Evolutionary conservation across 2,329 filamentous ascomycete species (phyloP).

Genomic region (Ceratocystis destructans): DNA sequence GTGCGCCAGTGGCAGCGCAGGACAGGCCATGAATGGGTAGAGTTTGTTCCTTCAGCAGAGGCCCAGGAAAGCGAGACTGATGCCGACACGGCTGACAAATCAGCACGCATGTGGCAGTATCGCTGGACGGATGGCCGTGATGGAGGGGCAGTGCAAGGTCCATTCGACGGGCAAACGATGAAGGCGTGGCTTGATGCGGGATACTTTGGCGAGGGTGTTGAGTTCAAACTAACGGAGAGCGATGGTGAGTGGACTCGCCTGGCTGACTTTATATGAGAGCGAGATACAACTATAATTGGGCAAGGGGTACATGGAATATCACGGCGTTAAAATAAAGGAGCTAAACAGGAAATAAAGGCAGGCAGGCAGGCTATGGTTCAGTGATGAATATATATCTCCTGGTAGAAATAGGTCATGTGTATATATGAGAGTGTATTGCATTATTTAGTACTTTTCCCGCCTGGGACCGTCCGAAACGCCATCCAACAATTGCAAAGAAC

Average conservation of each 20-base stretch:
- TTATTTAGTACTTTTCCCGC: constrained; percentile 19
- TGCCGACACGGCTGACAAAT: constrained; percentile 19
- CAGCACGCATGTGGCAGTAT: constrained; percentile 62
- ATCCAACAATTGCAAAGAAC: constrained; percentile 15
- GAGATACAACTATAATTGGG: neutral
- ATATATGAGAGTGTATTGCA: constrained; percentile 17
- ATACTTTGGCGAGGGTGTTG: constrained; percentile 84
- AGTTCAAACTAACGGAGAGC: constrained; percentile 50
- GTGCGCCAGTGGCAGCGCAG: constrained; percentile 72
- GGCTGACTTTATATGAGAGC: constrained; percentile 30
- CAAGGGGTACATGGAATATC: constrained; percentile 2
- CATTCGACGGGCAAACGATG: constrained; percentile 78
- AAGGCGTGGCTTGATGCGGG: constrained; percentile 80
- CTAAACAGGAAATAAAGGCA: neutral
- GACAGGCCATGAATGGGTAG: constrained; percentile 71
- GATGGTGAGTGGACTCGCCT: constrained; percentile 41
- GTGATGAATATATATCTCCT: neutral
- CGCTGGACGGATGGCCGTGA: constrained; percentile 83
- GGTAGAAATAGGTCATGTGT: constrained; percentile 7
- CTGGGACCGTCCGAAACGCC: constrained; percentile 18
- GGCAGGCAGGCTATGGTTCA: too few relatives aligned
- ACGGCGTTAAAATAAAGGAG: neutral
- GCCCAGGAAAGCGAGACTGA: constrained; percentile 19
- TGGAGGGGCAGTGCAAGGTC: constrained; percentile 60
- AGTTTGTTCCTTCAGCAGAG: constrained; percentile 25